phyloP scores from a whole-genome alignment of 129 eudicot species.

The Lonicera japonica region DNA sequence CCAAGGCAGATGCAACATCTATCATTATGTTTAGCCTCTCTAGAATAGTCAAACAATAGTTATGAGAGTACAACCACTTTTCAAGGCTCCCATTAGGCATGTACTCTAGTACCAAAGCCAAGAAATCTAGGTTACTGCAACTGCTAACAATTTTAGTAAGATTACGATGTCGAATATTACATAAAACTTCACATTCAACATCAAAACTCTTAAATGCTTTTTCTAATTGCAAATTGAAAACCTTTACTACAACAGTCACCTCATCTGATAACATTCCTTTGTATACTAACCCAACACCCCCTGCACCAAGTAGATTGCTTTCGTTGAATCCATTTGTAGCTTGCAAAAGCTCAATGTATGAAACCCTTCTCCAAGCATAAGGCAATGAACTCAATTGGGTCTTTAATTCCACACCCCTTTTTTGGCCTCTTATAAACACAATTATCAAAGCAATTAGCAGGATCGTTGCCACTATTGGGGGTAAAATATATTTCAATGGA shows the following conservation, averaged over 20 bases:
- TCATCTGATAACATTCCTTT: no score
- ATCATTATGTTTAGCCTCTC: slow-evolving; percentile 15
- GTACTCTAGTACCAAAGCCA: slow-evolving; percentile 25
- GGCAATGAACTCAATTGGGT: neutral
- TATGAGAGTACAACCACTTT: slow-evolving; percentile 13
- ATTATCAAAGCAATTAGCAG: neutral
- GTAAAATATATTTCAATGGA: no score
- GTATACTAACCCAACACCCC: no score
- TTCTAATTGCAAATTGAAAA: slow-evolving; percentile 11
- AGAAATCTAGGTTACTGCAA: slow-evolving; percentile 16
- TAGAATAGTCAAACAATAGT: neutral
- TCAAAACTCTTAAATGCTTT: slow-evolving; percentile 21
- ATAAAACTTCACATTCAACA: slow-evolving; percentile 17
- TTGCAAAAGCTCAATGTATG: slow-evolving; percentile 9
- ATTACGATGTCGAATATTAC: slow-evolving; percentile 21
- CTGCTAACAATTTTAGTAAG: slow-evolving; percentile 19
- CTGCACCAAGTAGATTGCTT: no score
- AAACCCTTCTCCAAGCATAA: slow-evolving; percentile 6
- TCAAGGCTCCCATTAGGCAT: slow-evolving; percentile 28
- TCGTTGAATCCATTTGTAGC: slow-evolving; percentile 15
- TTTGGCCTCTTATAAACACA: neutral
- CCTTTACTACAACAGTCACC: no score
- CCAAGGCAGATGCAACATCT: slow-evolving; percentile 20
- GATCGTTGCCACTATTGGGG: neutral
- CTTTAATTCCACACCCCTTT: neutral